Evolutionary conservation across 371 early-diverging fungal genomes (phyloP).

Genomic region (Mucor circinelloides): DNA sequence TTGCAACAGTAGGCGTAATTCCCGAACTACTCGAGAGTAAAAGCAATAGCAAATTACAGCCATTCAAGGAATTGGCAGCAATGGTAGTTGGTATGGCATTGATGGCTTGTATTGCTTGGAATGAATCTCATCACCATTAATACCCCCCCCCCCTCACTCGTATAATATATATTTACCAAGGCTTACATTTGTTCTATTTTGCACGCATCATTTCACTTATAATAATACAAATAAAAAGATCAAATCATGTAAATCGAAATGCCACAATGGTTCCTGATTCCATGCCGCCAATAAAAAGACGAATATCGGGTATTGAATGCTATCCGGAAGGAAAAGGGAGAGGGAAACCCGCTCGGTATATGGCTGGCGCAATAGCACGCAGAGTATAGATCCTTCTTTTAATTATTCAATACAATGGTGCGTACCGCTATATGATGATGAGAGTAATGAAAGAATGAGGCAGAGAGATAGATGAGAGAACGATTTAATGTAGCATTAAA

Average conservation of each 20-base stretch:
- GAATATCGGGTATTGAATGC: slow-evolving; percentile 3
- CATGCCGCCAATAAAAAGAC: background rate
- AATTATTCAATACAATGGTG: slow-evolving; percentile 29
- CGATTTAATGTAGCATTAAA: background rate
- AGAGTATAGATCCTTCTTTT: slow-evolving; percentile 26
- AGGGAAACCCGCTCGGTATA: background rate
- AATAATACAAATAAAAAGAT: background rate
- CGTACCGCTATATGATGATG: slow-evolving; percentile 14
- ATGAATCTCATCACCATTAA: slow-evolving; percentile 36
- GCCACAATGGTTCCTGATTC: background rate
- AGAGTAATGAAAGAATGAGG: slow-evolving; percentile 1
- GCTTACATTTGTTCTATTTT: background rate
- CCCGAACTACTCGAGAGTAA: slow-evolving; percentile 79
- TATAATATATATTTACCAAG: background rate
- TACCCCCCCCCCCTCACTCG: background rate
- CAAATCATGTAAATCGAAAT: background rate
- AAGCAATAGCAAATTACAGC: slow-evolving; percentile 55
- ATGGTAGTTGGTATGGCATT: slow-evolving; percentile 68
- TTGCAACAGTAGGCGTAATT: slow-evolving; percentile 86
- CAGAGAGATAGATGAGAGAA: slow-evolving; percentile 3
- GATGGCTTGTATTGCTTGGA: slow-evolving; percentile 68
- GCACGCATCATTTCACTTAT: background rate
- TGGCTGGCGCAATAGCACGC: slow-evolving; percentile 7
- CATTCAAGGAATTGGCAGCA: slow-evolving; percentile 57
- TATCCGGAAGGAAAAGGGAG: slow-evolving; percentile 3